Conservation (phyloP, 2,329 filamentous ascomycete genomes). For the Juglanconis oblonga region DNA sequence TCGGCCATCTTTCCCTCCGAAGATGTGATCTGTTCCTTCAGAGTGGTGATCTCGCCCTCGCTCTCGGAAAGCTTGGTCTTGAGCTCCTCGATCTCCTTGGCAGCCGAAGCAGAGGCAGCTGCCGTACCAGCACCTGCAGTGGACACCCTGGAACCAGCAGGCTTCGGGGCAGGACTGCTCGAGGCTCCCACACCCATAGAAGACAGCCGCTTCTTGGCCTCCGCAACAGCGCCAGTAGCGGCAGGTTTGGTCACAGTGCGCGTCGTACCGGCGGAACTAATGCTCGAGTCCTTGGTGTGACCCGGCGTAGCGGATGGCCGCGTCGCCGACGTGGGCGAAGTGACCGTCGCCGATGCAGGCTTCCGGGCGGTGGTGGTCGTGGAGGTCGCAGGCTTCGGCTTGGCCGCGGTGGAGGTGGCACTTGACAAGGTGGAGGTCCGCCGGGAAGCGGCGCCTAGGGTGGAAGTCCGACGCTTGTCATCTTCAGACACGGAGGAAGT, state of each 20-base stretch:
- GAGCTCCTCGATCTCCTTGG: slow-evolving; percentile 58
- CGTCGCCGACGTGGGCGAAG: slow-evolving; percentile 31
- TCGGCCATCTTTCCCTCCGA: slow-evolving; percentile 55
- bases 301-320: slow-evolving; percentile 30
- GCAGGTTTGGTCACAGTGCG: slow-evolving; percentile 34
- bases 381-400: slow-evolving; percentile 23
- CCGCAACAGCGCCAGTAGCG: slow-evolving; percentile 37
- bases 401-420: slow-evolving; percentile 24
- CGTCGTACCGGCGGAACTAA: slow-evolving; percentile 21
- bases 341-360: slow-evolving; percentile 30
- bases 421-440: slow-evolving; percentile 30
- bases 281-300: slow-evolving; percentile 24
- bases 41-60: slow-evolving; percentile 54
- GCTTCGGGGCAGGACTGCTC: slow-evolving; percentile 35
- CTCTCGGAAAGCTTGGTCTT: slow-evolving; percentile 58
- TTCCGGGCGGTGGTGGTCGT: slow-evolving; percentile 33
- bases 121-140: slow-evolving; percentile 32
- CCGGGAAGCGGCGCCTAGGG: slow-evolving; percentile 24
- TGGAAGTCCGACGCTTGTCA: slow-evolving; percentile 31
- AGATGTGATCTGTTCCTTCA: slow-evolving; percentile 54
- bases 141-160: slow-evolving; percentile 35
- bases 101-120: slow-evolving; percentile 37
- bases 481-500: slow-evolving; percentile 35
- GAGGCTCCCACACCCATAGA: slow-evolving; percentile 38
- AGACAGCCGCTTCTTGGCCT: slow-evolving; percentile 58